Percentiles rank a stretch among this genome's conserved stretches.
These are phyloP conservation scores for Chytriomyces confervae DNA, from an alignment of 192 early-diverging fungal species.

Conservation along the genomic window DNA sequence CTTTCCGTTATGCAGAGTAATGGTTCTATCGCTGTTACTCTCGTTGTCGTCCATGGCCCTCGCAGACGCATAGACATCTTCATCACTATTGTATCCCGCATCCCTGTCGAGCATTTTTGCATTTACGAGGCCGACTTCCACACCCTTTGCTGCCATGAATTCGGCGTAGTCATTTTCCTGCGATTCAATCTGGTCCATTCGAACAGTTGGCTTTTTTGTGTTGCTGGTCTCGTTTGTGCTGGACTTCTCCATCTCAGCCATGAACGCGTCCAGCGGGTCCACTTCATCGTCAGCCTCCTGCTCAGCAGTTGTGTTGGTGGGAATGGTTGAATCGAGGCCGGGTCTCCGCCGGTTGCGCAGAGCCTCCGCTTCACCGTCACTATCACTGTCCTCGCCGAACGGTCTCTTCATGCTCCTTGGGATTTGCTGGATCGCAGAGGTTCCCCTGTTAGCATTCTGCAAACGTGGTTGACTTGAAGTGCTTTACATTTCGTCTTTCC, in stretches of 20 bases:
- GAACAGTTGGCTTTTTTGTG: constrained; percentile 39
- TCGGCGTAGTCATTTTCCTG: constrained; percentile 64
- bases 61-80: constrained; percentile 84
- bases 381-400: constrained; percentile 51
- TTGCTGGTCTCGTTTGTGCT: constrained; percentile 35
- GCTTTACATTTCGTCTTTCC: too few relatives aligned
- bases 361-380: background rate
- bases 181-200: constrained; percentile 43
- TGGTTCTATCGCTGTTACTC: constrained; percentile 32
- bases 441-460: constrained; percentile 15
- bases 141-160: constrained; percentile 76
- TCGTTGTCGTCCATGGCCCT: constrained; percentile 56
- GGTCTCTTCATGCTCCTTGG: constrained; percentile 83
- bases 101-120: constrained; percentile 44
- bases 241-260: constrained; percentile 51
- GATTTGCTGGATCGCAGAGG: constrained; percentile 47
- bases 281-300: background rate
- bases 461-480: too few relatives aligned
- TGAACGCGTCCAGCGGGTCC: constrained; percentile 85
- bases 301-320: background rate
- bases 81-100: constrained; percentile 67
- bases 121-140: constrained; percentile 66
- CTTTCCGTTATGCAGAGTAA: constrained; percentile 39
- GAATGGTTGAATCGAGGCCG: constrained; percentile 47
- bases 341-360: constrained; percentile 35